Evolutionary conservation across 768 basidiomycete genomes (phyloP).

Genomic region (Hemileccinum impolitum): DNA sequence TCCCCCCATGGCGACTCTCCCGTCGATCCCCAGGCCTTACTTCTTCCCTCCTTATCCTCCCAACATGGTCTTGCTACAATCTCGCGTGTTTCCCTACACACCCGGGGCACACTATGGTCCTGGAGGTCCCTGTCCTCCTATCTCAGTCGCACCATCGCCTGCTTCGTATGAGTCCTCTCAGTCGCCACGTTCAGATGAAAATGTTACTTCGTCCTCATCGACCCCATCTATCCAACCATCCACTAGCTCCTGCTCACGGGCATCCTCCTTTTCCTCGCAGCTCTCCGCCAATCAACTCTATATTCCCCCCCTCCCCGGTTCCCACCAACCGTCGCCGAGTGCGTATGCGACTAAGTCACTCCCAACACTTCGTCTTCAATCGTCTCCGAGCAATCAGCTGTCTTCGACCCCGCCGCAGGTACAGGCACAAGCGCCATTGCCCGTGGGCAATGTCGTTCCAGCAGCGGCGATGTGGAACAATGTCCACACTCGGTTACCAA

Average conservation of each 20-base stretch:
- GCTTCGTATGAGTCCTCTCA: constrained; percentile 15
- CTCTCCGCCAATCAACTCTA: background rate
- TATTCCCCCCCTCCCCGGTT: constrained; percentile 6
- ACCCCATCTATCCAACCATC: constrained; percentile 7
- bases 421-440: constrained; percentile 1
- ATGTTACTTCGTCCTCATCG: constrained; percentile 13
- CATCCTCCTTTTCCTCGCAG: constrained; percentile 18
- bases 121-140: constrained; percentile 50
- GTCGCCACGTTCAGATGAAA: constrained; percentile 11
- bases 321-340: constrained; percentile 12
- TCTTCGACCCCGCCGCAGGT: background rate
- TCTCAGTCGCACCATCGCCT: constrained; percentile 51
- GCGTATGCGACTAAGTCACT: constrained; percentile 8
- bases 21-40: background rate
- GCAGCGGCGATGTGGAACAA: constrained; percentile 11
- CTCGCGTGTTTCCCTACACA: constrained; percentile 22
- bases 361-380: constrained; percentile 1
- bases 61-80: constrained; percentile 9
- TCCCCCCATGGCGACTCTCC: background rate
- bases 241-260: constrained; percentile 14
- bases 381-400: background rate
- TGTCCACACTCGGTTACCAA: background rate
- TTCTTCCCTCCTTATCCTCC: constrained; percentile 3
- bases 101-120: constrained; percentile 29
- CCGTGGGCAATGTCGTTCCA: background rate